Evolutionary conservation across 768 basidiomycete species (phyloP), one percentile per base, ranked within the genome.

Genomic region (Scleroderma citrinum): DNA sequence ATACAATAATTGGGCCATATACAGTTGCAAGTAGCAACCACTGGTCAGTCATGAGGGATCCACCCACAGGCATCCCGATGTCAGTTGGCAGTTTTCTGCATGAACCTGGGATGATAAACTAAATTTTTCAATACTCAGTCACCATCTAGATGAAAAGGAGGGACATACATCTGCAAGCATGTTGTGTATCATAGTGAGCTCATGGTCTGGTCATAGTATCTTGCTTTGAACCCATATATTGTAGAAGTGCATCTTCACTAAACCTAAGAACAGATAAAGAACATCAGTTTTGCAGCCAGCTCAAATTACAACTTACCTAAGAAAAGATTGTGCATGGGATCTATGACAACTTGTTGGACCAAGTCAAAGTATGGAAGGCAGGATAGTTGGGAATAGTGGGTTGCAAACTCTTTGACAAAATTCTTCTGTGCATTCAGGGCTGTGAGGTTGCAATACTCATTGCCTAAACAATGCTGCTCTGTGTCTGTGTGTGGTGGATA

Each of bases 41-140:
- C 37, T 68, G 62, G 44, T 70, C 69, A 2, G 68, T 67, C 3
- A 59, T 68, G 0, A 69, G 52, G 1, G 60, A 65, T 3, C 67
- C 67, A n/a, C 69, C 65, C 0, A 63, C 60, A 4, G 68, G 69
- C 46, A 57, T 59, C n/a, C 65, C 59, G 8, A 66, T 59, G 1
- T 63, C 34, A 2, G 49, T 57, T 0, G 64, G 67, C 0, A 68
- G 52, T 38, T 37, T 36, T 1, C 43, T 21, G 8, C 43, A 37
- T 0, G 36, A 41, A 11, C 37, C 35, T 0, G 44, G 49, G 10
- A 50, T 21, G 14, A 46, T 32, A 38, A 50, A 50, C 49, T 46
- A 36, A 2, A 12, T n/a, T n/a, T n/a, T n/a, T n/a, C n/a, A 32
- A 29, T 10, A 32, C 13, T 3, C 40, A 42, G 14, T 23, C 13